A percentile compares a stretch with the other conserved stretches of the same genome.
These are phyloP conservation scores for Exophiala xenobiotica DNA, from an alignment of 2,329 filamentous ascomycete genomes.

Conservation along the genomic window DNA sequence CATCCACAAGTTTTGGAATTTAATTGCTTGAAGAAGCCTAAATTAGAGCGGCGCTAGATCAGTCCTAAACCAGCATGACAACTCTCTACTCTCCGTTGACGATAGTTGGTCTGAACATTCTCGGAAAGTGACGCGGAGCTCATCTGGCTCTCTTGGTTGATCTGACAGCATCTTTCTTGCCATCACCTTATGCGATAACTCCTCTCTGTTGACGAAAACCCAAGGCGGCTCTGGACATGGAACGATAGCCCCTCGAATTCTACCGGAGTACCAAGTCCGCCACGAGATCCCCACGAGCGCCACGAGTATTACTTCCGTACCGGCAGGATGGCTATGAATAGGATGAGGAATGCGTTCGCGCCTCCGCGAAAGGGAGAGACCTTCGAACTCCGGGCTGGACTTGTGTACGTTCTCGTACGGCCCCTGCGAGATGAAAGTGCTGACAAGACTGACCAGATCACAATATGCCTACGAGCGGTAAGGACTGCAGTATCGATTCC, in stretches of 20 bases:
- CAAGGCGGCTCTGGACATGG: slow-evolving; percentile 15
- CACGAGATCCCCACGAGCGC: slow-evolving; percentile 5
- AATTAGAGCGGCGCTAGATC: not conserved
- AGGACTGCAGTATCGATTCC: slow-evolving; percentile 26
- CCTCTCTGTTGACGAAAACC: not conserved
- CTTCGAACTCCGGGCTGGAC: slow-evolving; percentile 89
- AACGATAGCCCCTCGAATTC: slow-evolving; percentile 19
- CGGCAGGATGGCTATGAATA: slow-evolving; percentile 81
- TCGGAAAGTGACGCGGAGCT: not conserved
- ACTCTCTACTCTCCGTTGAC: too few relatives aligned
- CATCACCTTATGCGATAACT: too few relatives aligned
- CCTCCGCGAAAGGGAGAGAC: slow-evolving; percentile 95
- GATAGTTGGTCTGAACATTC: too few relatives aligned
- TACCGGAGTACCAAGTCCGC: not conserved
- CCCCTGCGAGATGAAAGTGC: slow-evolving; percentile 33
- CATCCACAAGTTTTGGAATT: too few relatives aligned
- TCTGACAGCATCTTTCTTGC: too few relatives aligned
- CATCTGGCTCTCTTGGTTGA: not conserved
- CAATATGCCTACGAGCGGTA: slow-evolving; percentile 96
- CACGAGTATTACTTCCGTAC: not conserved
- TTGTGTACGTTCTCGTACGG: slow-evolving; percentile 59
- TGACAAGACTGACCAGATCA: slow-evolving; percentile 58
- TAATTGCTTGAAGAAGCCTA: too few relatives aligned
- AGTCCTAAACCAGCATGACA: not conserved
- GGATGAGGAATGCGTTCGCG: slow-evolving; percentile 90